Base-by-base conservation (phyloP, 441 rosid species). In the Pelargonium myrrhifolium region DNA sequence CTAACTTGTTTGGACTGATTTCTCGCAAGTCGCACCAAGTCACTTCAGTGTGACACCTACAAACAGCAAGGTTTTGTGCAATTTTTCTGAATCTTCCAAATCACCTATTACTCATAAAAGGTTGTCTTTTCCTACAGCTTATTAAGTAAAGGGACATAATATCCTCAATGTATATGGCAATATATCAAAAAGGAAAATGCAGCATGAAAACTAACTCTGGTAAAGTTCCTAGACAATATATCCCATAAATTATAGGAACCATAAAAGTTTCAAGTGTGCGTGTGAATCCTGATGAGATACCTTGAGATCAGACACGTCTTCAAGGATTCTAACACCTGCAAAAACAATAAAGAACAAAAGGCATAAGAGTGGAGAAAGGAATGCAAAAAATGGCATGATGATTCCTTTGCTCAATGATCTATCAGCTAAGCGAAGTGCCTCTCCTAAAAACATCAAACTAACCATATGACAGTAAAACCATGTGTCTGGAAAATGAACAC, bases 291-390 rank as follows among this genome's bases (percentile, higher is more conserved):
- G 64, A 12, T 14, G 18, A 10, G 64, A 75, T 84, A 95, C 97
- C 98, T 95, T 90, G 67, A 80, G 68, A 72, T 87, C 77, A 69
- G 93, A 82, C 58, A 89, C 84, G 72, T 95, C 98, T 85, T 95
- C 98, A 67, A 95, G 86, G 76, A 95, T 89, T 84, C 99, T 85
- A 75, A 89, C 81, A 76, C 99, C 98, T 95, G 67, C 26, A 40
- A 55, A 40, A 55, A 21, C 17, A 64, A 63, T 43, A 56, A 68
- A 65, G 72, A 35, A 68, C 28, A 61, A 63, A 53, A 65, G 39
- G 58, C 65, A 58, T 62, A 63, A 68, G 53, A 43, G 49, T 43
- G 49, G 49, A 43, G n/a, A 43, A 43, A 43, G n/a, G 49, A 43
- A 43, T 37, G 40, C 12, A 43, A 43, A 43, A 43, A 43, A 9